Percentiles rank a stretch among this genome's conserved stretches.
phyloP scores from a whole-genome alignment of 768 basidiomycete species.

The Lactarius sanguifluus region DNA sequence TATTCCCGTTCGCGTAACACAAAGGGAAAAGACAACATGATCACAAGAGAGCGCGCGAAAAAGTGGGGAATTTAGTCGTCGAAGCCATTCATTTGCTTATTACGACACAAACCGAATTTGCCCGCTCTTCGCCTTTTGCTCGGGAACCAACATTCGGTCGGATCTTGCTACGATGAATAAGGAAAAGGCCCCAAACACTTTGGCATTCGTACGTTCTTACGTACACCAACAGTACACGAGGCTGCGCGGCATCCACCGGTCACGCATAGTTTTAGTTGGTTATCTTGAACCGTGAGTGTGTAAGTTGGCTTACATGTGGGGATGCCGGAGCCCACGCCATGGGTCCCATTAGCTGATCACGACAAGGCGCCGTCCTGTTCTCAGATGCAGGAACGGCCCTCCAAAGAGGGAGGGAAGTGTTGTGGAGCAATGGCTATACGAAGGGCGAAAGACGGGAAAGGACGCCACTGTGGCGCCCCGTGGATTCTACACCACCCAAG shows the following conservation, averaged over 20 bases:
- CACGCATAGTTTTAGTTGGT: not conserved
- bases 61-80: constrained; percentile 1
- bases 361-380: not conserved
- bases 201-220: not conserved
- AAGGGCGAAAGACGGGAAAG: not conserved
- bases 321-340: not conserved
- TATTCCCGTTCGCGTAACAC: constrained; percentile 4
- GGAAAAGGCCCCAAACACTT: not conserved
- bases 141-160: not conserved
- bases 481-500: no score
- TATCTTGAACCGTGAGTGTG: not conserved
- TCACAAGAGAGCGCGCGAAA: not conserved
- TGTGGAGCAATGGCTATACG: not conserved
- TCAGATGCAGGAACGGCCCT: not conserved
- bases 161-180: not conserved
- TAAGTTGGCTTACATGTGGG: not conserved
- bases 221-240: not conserved
- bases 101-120: not conserved
- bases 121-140: not conserved
- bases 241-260: not conserved
- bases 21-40: not conserved
- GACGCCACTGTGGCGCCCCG: not conserved
- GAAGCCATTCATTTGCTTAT: not conserved
- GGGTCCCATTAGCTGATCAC: not conserved
- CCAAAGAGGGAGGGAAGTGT: not conserved